Base-by-base conservation (phyloP, 2,329 filamentous ascomycete species). In the Paracoccidioides lutzii region DNA sequence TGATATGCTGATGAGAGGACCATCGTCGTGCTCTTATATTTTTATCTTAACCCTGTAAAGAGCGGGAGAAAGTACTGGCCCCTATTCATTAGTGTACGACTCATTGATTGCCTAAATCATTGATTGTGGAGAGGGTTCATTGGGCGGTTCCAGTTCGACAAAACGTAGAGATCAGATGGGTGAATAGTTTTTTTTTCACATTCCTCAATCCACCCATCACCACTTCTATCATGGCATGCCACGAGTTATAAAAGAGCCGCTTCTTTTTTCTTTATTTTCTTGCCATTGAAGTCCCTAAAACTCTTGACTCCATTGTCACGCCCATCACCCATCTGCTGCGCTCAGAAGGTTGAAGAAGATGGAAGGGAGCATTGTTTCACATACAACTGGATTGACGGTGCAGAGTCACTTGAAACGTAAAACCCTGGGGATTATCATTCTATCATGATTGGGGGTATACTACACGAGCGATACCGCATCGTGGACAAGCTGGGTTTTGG, bases 401-500 rank as follows among this genome's bases (percentile, higher is more conserved):
- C 63, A 3, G 67, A 70, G 49, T 38, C 44, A 33, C 66, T 70
- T 30, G 65, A 67, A 60, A 52, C 59, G 22, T 22, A 22, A 1
- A 22, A 53, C n/a, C 64, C 63, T 4, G 66, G 68, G 0, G 67
- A 65, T 0, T 71, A 69, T 58, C 67, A 71, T 59, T 67, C 69
- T 0, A 55, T 71, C 2, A 65, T 65, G 61, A 61, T 71, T 28
- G 65, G 66, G 1, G 65, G 69, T 9, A 38, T 65, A 4, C 59
- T 70, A 1, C 58, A 67, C 40, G 58, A 61, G 15, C 57, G 69
- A 40, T 75, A 75, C 54, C 65, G 61, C 4, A 64, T 76, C 45
- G 63, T 69, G 1, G 70, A 72, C 15, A 75, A 76, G 59, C 63
- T 76, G 5, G 72, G 71, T 0, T 73, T 65, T 61, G 72, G 73